phyloP scores from a whole-genome alignment of 208 protist genomes.

The Wallacemonas sp. region DNA sequence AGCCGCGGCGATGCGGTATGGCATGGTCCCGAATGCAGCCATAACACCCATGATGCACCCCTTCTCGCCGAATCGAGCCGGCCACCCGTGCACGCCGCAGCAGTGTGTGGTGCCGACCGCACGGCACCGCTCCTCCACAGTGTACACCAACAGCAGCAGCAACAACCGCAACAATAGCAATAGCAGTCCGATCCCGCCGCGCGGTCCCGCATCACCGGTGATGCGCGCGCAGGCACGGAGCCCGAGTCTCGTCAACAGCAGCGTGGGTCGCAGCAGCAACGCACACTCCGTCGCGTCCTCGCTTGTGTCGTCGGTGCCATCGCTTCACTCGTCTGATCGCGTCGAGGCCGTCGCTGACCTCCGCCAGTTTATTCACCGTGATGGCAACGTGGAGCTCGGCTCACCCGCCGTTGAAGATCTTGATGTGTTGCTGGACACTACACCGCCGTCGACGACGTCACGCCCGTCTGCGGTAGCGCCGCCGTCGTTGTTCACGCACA shows the following conservation, averaged over 20 bases:
- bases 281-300: slow-evolving; percentile 10
- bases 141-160: too few relatives aligned
- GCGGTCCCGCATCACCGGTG: too few relatives aligned
- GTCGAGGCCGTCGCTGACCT: slow-evolving; percentile 9
- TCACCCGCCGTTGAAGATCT: slow-evolving; percentile 6
- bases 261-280: background rate
- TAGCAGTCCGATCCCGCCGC: too few relatives aligned
- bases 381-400: background rate
- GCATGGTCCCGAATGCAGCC: too few relatives aligned
- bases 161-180: too few relatives aligned
- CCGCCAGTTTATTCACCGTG: background rate
- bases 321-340: slow-evolving; percentile 11
- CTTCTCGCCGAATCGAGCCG: too few relatives aligned
- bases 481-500: background rate
- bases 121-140: too few relatives aligned
- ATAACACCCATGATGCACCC: too few relatives aligned
- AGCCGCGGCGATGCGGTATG: too few relatives aligned
- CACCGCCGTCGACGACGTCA: background rate
- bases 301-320: slow-evolving; percentile 1
- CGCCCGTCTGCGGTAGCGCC: background rate
- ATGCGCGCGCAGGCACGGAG: background rate
- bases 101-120: too few relatives aligned
- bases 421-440: background rate
- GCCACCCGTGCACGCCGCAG: too few relatives aligned
- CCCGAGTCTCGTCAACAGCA: background rate